A percentile compares a stretch with the other conserved stretches of the same genome.
Evolutionary conservation across 257 asterid genomes (phyloP).

Genomic region (Nicotiana otophora): DNA sequence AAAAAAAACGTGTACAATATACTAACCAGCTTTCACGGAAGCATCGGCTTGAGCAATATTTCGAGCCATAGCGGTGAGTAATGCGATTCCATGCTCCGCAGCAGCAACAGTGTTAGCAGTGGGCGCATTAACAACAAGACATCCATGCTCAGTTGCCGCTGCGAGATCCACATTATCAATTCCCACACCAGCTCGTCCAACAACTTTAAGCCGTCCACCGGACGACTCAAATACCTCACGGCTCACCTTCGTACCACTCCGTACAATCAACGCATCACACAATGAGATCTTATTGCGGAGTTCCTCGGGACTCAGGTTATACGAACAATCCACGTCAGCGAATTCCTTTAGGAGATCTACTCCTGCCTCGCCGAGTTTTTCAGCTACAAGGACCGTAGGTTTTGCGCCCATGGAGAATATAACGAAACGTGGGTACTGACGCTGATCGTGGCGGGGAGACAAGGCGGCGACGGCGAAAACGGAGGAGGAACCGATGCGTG

Average conservation of each 20-base stretch:
- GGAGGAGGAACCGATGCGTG: constrained; percentile 29
- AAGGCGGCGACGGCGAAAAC: constrained; percentile 32
- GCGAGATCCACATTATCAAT: constrained; percentile 97
- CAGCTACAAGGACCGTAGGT: constrained; percentile 83
- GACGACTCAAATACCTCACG: constrained; percentile 88
- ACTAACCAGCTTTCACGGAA: constrained; percentile 83
- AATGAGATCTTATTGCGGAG: constrained; percentile 80
- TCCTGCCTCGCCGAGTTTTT: constrained; percentile 90
- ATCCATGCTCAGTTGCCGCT: constrained; percentile 90
- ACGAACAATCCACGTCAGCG: constrained; percentile 83
- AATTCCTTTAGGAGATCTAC: constrained; percentile 55
- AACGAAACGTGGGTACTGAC: constrained; percentile 39
- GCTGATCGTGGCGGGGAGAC: constrained; percentile 23
- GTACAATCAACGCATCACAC: constrained; percentile 84
- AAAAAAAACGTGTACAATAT: neutral
- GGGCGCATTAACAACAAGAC: constrained; percentile 89
- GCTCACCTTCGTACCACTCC: constrained; percentile 85
- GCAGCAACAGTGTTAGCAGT: constrained; percentile 96
- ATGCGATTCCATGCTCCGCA: constrained; percentile 88
- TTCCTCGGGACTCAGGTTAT: constrained; percentile 73
- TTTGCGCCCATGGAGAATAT: constrained; percentile 64
- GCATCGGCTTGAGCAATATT: constrained; percentile 92
- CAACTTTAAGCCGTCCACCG: constrained; percentile 79
- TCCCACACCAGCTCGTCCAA: constrained; percentile 95
- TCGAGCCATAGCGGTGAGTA: constrained; percentile 80